phyloP scores from a whole-genome alignment of 345 rosid species.

The Sisymbrium altissimum region DNA sequence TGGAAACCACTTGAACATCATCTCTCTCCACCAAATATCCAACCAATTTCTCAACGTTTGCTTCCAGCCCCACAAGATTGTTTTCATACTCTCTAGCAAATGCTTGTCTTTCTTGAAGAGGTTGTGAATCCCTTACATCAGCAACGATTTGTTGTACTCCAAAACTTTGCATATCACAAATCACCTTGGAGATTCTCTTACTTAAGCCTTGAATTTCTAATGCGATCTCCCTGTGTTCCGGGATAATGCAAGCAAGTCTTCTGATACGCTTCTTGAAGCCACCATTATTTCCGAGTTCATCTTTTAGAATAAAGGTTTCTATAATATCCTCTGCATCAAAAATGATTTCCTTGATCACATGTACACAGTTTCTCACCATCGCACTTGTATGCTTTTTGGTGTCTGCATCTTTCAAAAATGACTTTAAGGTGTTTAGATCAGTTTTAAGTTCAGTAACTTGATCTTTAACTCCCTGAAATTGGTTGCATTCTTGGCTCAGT shows the following conservation, averaged over 20 bases:
- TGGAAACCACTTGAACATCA: conserved; percentile 14
- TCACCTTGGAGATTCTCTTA: background rate
- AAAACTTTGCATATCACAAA: background rate
- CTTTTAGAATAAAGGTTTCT: conserved; percentile 17
- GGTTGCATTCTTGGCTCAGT: background rate
- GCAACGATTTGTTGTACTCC: background rate
- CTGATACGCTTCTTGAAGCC: background rate
- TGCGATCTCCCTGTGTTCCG: background rate
- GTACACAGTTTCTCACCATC: conserved; percentile 20
- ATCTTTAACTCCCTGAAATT: background rate
- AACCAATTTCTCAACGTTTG: conserved; percentile 18
- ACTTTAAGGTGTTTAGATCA: conserved; percentile 20
- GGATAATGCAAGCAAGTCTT: background rate
- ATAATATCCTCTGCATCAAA: conserved; percentile 29
- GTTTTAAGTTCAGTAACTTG: background rate
- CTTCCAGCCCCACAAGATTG: background rate
- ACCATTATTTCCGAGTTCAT: background rate
- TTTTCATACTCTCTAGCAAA: conserved; percentile 23
- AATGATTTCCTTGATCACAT: conserved; percentile 22
- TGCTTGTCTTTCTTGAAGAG: background rate
- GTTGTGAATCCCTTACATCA: background rate
- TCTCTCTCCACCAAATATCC: background rate
- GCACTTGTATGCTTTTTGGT: conserved; percentile 24
- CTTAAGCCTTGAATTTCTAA: background rate
- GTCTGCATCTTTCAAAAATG: conserved; percentile 31